Percentiles rank a stretch among this genome's conserved stretches.
Evolutionary conservation across 2,329 filamentous ascomycete genomes (phyloP).

Genomic region (Trichothecium roseum): DNA sequence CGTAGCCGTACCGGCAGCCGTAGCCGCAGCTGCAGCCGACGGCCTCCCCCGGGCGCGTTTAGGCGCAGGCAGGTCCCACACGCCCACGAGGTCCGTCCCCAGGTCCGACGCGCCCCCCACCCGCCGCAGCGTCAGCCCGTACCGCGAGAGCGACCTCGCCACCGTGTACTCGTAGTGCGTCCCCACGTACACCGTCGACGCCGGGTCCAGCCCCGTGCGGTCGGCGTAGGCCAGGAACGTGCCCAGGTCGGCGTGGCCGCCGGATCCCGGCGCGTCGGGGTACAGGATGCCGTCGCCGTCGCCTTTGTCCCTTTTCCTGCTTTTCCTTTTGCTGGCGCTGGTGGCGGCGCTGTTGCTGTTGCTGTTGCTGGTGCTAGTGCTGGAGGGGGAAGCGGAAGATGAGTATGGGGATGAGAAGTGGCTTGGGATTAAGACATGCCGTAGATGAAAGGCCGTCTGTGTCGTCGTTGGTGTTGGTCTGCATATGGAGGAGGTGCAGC

Average conservation of each 20-base stretch:
- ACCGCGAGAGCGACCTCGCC: conserved; percentile 39
- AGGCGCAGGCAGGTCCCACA: conserved; percentile 48
- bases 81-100: conserved; percentile 66
- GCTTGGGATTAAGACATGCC: too few relatives aligned
- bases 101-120: conserved; percentile 57
- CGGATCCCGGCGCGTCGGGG: conserved; percentile 31
- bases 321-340: not conserved
- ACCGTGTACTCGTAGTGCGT: conserved; percentile 71
- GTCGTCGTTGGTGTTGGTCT: too few relatives aligned
- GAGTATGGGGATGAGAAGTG: not conserved
- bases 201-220: conserved; percentile 41
- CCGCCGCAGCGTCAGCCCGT: conserved; percentile 56
- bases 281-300: conserved; percentile 18
- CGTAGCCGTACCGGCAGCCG: too few relatives aligned
- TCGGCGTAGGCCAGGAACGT: conserved; percentile 57
- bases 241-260: conserved; percentile 53
- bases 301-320: not conserved
- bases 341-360: not conserved
- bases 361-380: not conserved
- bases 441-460: too few relatives aligned
- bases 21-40: too few relatives aligned
- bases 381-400: not conserved
- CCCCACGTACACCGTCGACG: conserved; percentile 55
- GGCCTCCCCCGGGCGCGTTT: not conserved
- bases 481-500: too few relatives aligned